Conservation (phyloP, 2,329 filamentous ascomycete species). For the Trichoderma aggressivum region DNA sequence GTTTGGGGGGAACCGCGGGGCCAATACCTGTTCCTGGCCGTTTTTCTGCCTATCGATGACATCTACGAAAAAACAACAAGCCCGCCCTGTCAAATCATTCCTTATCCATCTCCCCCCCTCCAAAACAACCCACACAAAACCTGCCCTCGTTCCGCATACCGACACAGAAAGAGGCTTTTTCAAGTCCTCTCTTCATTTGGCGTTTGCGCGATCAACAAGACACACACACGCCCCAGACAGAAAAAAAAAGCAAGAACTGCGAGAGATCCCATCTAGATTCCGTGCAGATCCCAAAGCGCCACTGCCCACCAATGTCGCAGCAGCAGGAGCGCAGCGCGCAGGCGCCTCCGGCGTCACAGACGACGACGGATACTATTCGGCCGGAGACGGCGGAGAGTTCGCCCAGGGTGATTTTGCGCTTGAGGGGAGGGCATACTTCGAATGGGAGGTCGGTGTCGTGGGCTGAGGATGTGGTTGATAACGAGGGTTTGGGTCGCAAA, state of each 20-base stretch:
- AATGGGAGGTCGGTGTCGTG: constrained; percentile 71
- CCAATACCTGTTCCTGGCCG: constrained; percentile 4
- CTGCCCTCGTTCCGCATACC: neutral
- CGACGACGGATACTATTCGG: constrained; percentile 30
- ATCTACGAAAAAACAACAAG: neutral
- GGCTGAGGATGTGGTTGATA: constrained; percentile 91
- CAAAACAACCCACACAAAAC: neutral
- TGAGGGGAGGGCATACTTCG: constrained; percentile 47
- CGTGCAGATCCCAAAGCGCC: neutral
- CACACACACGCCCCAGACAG: neutral
- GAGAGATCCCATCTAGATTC: neutral
- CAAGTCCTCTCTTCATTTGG: neutral
- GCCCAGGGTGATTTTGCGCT: constrained; percentile 43
- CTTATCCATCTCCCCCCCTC: neutral
- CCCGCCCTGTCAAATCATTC: neutral
- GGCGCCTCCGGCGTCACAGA: constrained; percentile 34
- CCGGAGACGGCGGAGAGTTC: constrained; percentile 31
- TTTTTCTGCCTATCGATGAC: constrained; percentile 8
- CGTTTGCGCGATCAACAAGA: neutral
- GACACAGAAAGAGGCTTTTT: neutral
- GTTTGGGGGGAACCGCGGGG: constrained; percentile 2
- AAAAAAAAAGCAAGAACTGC: neutral
- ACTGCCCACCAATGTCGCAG: constrained; percentile 31
- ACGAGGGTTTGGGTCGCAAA: constrained; percentile 91
- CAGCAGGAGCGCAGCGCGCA: constrained; percentile 27